phyloP scores from a whole-genome alignment of 2,329 filamentous ascomycete genomes.

The Sphaceloma murrayae region DNA sequence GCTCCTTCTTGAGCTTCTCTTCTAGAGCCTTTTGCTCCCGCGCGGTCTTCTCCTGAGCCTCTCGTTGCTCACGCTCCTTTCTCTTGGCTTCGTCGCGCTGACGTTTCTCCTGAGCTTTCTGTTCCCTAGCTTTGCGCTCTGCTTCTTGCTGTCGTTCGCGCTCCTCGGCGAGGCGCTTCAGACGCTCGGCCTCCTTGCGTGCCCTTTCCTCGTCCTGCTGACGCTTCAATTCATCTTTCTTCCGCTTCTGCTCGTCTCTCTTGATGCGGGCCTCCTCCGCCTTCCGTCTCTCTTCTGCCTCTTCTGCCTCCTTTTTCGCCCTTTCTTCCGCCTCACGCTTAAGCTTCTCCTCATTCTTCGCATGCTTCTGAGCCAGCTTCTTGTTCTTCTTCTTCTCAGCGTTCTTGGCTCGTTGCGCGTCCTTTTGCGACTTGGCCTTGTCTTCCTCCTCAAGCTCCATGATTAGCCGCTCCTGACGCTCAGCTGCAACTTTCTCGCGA shows the following conservation, averaged over 20 bases:
- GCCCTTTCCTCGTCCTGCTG: conserved; percentile 80
- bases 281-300: conserved; percentile 67
- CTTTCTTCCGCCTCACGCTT: conserved; percentile 81
- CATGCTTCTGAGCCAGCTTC: conserved; percentile 77
- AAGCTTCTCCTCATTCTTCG: conserved; percentile 82
- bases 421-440: conserved; percentile 63
- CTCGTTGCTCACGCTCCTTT: conserved; percentile 58
- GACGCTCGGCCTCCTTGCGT: conserved; percentile 76
- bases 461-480: conserved; percentile 81
- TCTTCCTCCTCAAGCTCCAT: conserved; percentile 86
- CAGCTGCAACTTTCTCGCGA: conserved; percentile 87
- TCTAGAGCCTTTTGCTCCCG: conserved; percentile 56
- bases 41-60: conserved; percentile 62
- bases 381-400: conserved; percentile 94
- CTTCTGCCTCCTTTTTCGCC: conserved; percentile 69
- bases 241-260: conserved; percentile 82
- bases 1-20: conserved; percentile 49
- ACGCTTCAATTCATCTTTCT: conserved; percentile 82
- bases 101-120: conserved; percentile 73
- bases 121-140: conserved; percentile 73
- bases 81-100: conserved; percentile 61
- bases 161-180: conserved; percentile 70
- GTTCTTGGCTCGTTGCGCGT: conserved; percentile 87
- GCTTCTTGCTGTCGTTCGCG: conserved; percentile 75
- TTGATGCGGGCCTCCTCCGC: conserved; percentile 70